phyloP scores from a whole-genome alignment of 495 filamentous ascomycete species.

The Glonium stellatum region DNA sequence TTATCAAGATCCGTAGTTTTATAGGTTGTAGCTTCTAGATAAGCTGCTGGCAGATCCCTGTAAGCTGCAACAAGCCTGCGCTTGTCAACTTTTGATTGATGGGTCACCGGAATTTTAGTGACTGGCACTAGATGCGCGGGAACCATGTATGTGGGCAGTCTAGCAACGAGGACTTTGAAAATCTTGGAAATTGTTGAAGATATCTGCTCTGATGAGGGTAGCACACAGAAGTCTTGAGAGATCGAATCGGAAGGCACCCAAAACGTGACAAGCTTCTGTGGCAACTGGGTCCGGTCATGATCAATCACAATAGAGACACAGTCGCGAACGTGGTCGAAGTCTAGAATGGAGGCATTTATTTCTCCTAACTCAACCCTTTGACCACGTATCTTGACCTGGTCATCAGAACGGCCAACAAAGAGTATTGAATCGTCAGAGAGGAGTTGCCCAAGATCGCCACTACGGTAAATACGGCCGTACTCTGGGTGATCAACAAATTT shows the following conservation, averaged over 20 bases:
- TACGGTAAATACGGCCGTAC: slow-evolving; percentile 63
- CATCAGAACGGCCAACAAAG: slow-evolving; percentile 67
- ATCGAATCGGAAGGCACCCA: slow-evolving; percentile 42
- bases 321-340: slow-evolving; percentile 40
- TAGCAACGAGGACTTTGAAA: slow-evolving; percentile 31
- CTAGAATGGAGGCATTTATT: slow-evolving; percentile 54
- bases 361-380: slow-evolving; percentile 74
- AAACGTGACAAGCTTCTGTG: slow-evolving; percentile 51
- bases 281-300: slow-evolving; percentile 11
- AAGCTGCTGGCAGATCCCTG: slow-evolving; percentile 20
- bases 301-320: slow-evolving; percentile 48
- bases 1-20: slow-evolving; percentile 8
- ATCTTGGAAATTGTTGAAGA: slow-evolving; percentile 7
- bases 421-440: slow-evolving; percentile 62
- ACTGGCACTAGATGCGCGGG: slow-evolving; percentile 63
- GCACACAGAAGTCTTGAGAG: slow-evolving; percentile 8
- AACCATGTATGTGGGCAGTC: slow-evolving; percentile 60
- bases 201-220: not conserved
- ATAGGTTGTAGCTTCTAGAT: slow-evolving; percentile 31
- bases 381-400: slow-evolving; percentile 76
- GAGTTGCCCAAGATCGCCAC: slow-evolving; percentile 64
- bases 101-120: slow-evolving; percentile 53
- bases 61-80: slow-evolving; percentile 36
- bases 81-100: slow-evolving; percentile 58
- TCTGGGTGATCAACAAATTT: slow-evolving; percentile 60